These are phyloP conservation scores for Priceomyces castillae DNA, from an alignment of 805 yeast genomes.

Conservation along the genomic window DNA sequence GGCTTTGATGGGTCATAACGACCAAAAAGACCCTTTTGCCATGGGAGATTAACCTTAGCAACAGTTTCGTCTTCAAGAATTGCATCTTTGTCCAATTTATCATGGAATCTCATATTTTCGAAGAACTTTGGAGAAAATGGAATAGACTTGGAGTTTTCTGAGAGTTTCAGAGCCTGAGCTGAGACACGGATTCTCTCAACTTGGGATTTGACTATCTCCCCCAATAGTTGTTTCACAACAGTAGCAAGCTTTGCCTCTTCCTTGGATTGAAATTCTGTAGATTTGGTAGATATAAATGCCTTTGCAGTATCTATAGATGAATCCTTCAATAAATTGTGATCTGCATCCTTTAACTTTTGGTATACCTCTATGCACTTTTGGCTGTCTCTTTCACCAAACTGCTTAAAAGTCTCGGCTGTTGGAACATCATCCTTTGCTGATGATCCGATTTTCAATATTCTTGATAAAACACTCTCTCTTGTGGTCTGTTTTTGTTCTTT, in stretches of 20 bases:
- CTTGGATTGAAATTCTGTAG: constrained; percentile 30
- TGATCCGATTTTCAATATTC: constrained; percentile 36
- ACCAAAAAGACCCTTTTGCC: constrained; percentile 79
- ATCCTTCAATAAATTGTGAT: constrained; percentile 22
- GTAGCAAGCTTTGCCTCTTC: constrained; percentile 32
- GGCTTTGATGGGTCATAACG: constrained; percentile 73
- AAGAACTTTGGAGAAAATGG: constrained; percentile 31
- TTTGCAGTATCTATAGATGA: constrained; percentile 20
- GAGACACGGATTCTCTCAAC: constrained; percentile 30
- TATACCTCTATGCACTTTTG: constrained; percentile 34
- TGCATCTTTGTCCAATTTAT: constrained; percentile 41
- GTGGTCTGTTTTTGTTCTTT: constrained; percentile 38
- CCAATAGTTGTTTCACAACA: constrained; percentile 32
- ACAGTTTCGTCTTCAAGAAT: constrained; percentile 49
- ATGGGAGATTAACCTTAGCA: constrained; percentile 62
- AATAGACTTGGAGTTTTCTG: constrained; percentile 23
- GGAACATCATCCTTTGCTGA: constrained; percentile 21
- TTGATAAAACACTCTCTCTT: constrained; percentile 45
- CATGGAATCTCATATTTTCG: constrained; percentile 29
- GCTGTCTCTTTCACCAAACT: constrained; percentile 32
- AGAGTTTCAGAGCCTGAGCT: constrained; percentile 25
- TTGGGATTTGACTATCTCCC: constrained; percentile 34
- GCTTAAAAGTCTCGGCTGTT: constrained; percentile 28
- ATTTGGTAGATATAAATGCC: constrained; percentile 30
- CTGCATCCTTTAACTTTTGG: constrained; percentile 25